Evolutionary conservation across 108 stramenopile species (phyloP).

Genomic region (Fragilaria radians): DNA sequence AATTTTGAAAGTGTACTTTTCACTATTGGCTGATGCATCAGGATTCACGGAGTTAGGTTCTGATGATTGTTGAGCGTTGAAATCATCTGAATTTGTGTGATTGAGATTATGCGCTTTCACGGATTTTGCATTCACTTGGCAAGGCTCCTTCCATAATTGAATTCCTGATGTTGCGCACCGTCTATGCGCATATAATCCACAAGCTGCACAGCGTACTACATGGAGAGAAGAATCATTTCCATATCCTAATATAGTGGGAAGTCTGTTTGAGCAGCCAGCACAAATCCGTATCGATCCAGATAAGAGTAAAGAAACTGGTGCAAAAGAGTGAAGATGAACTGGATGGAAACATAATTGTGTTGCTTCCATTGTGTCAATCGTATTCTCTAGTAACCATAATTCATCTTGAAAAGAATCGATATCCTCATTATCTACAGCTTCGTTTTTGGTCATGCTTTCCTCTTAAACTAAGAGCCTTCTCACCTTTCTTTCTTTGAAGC

Average conservation of each 20-base stretch:
- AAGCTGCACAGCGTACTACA: slow-evolving; percentile 58
- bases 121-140: slow-evolving; percentile 17
- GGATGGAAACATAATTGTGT: slow-evolving; percentile 37
- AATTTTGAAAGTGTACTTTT: too few relatives aligned
- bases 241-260: slow-evolving; percentile 8
- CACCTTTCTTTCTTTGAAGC: too few relatives aligned
- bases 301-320: slow-evolving; percentile 34
- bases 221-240: slow-evolving; percentile 8
- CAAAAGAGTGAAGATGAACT: slow-evolving; percentile 62
- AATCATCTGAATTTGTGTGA: too few relatives aligned
- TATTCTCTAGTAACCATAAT: background rate
- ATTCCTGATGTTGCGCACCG: slow-evolving; percentile 41
- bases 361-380: slow-evolving; percentile 9
- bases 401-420: too few relatives aligned
- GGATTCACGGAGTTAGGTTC: too few relatives aligned
- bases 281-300: slow-evolving; percentile 46
- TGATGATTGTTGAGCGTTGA: too few relatives aligned
- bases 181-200: slow-evolving; percentile 67
- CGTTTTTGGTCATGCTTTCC: too few relatives aligned
- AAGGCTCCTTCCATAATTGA: slow-evolving; percentile 17
- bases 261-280: slow-evolving; percentile 38
- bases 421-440: too few relatives aligned
- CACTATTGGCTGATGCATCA: too few relatives aligned
- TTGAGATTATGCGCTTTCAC: too few relatives aligned
- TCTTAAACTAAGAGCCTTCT: too few relatives aligned